Evolutionary conservation across 2,329 filamentous ascomycete species (phyloP).

Genomic region (Diaporthe nobilis): DNA sequence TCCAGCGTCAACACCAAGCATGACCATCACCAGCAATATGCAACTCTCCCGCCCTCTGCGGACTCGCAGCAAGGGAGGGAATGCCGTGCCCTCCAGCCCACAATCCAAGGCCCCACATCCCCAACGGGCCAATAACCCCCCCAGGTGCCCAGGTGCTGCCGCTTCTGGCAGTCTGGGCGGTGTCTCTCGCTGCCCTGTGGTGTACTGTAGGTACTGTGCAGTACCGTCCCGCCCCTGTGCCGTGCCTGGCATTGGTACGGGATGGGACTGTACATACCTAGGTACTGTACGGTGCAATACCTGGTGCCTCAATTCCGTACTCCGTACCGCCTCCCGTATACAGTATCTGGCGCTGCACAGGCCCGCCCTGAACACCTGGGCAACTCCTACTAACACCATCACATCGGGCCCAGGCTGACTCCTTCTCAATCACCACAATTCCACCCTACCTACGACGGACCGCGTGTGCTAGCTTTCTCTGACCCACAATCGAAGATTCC

Average conservation of each 20-base stretch:
- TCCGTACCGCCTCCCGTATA: conserved; percentile 12
- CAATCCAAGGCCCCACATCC: neutral
- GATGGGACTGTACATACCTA: neutral
- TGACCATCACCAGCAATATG: neutral
- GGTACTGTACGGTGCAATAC: neutral
- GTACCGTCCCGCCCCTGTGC: conserved; percentile 9
- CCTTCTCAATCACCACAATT: conserved; percentile 30
- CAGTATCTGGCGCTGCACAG: conserved; percentile 13
- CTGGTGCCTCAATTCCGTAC: conserved; percentile 12
- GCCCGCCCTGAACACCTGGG: conserved; percentile 18
- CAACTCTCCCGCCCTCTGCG: neutral
- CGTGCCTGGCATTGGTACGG: neutral
- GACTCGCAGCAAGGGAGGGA: conserved; percentile 1
- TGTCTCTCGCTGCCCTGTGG: neutral
- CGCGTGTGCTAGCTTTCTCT: conserved; percentile 24
- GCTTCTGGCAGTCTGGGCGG: conserved; percentile 11
- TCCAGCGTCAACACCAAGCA: neutral
- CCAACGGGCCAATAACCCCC: conserved; percentile 8
- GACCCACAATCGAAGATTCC: conserved; percentile 42
- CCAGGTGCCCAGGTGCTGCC: neutral
- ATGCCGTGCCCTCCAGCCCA: neutral
- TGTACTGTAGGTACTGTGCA: neutral
- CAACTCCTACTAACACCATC: conserved; percentile 19
- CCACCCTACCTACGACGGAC: conserved; percentile 18
- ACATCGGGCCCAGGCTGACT: conserved; percentile 11